Evolutionary conservation across 768 basidiomycete species (phyloP).

Genomic region (Boletus tomentosulus): DNA sequence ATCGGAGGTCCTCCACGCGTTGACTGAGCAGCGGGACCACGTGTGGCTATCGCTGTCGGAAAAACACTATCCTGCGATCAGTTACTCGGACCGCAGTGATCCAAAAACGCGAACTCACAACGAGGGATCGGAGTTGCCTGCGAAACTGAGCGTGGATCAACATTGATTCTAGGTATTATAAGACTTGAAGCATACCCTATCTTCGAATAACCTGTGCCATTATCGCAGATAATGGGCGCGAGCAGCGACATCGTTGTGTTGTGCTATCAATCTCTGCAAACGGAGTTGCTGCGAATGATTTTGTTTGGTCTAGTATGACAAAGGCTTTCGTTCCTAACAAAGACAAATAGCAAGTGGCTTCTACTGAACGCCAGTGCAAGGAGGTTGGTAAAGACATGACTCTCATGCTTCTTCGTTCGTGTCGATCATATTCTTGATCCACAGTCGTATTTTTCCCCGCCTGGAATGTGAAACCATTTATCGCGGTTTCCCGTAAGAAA

Average conservation of each 20-base stretch:
- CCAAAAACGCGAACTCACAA: conserved; percentile 57
- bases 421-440: too few species aligned
- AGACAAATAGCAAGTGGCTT: conserved; percentile 15
- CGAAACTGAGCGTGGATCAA: conserved; percentile 59
- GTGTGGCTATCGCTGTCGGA: conserved; percentile 92
- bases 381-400: background rate
- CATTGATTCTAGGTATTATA: background rate
- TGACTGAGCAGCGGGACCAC: conserved; percentile 42
- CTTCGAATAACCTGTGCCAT: conserved; percentile 96
- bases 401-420: too few species aligned
- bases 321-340: conserved; percentile 23
- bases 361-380: too few species aligned
- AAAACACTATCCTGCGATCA: conserved; percentile 63
- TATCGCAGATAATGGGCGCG: conserved; percentile 95
- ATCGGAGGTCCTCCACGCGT: conserved; percentile 69
- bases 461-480: background rate
- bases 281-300: conserved; percentile 12
- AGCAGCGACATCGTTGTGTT: conserved; percentile 56
- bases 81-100: conserved; percentile 3
- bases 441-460: background rate
- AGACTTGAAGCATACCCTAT: conserved; percentile 64
- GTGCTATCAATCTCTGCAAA: conserved; percentile 4
- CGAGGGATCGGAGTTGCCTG: conserved; percentile 97
- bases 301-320: conserved; percentile 23
- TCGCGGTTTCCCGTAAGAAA: background rate